Base-by-base conservation (phyloP, 768 basidiomycete genomes). In the Pleurotus platypus region DNA sequence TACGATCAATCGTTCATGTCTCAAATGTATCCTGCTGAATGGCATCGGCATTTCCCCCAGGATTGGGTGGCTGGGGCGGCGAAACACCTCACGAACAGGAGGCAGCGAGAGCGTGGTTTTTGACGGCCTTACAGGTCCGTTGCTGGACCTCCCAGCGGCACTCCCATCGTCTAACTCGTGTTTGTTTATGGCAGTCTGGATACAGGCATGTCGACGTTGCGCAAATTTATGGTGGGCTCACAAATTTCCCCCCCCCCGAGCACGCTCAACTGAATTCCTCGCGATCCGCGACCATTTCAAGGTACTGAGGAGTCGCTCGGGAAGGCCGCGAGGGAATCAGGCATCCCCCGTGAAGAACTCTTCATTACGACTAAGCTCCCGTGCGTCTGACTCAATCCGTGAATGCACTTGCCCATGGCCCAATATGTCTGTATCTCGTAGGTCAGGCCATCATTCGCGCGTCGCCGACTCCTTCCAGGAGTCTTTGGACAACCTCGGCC, bases 331-430 rank as follows among this genome's bases (percentile, higher is more conserved):
- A 72, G 71, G 43, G 75, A 69, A 7, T 81, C 78, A n/a, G 79
- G 79, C 2, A 69, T 81, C 37, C 74, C 78, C 3, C 74, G 81
- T 22, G 71, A 77, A 24, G 71, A 81, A 35, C 62, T 82, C 27
- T 81, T 77, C 61, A 67, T 83, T 24, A 81, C 79, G 0, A 80
- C 80, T 13, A 83, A 83, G 60, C 67, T 81, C 35, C 68, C 73
- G 66, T 76, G 58, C 61, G 72, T 20, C 20, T 20, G 20, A 20
- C 20, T 20, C 20, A 20, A 20, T 20, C 20, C 20, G 20, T 20
- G 20, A 20, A 20, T 20, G 20, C 2, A 20, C 20, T 20, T 20
- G 20, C 20, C 20, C 20, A 20, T 20, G 20, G 2, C 2, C 20
- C 20, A 20, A 20, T 20, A 20, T 20, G 20, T 20, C 20, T 20